Base-by-base conservation (phyloP, 2,329 filamentous ascomycete species). In the Fusarium sp. region DNA sequence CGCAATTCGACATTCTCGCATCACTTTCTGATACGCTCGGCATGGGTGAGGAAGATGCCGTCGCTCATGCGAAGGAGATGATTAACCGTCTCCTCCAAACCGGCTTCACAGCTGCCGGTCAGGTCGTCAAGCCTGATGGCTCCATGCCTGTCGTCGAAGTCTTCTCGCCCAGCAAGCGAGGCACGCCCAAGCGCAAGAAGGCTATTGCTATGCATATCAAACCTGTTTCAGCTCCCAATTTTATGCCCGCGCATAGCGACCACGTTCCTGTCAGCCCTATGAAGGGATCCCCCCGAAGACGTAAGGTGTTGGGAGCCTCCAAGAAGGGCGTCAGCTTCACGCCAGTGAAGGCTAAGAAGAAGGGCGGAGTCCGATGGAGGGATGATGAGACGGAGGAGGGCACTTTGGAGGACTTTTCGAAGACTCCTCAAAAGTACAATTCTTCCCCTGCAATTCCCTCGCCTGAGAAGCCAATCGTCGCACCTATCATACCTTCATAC, bases 71-170 rank as follows among this genome's bases (percentile, higher is more conserved):
- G 32, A 94, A 92, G 80, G 87, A 87, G 28, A 91, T 95, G 52
- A 91, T 99, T 57, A 88, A 90, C 66, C 92, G 93, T 67, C 89
- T 99, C 65, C 87, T 98, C 22, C 90, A 94, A 66, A 90, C 90
- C 7, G 96, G 95, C 64, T 92, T 91, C 48, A 88, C 90, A 32
- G 91, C 94, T 1, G 90, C 92, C 12, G 91, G 93, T 1, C 94
- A 97, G 77, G 90, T 98, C 32, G 93, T 99, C 81, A 98, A 97
- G 80, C 95, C 96, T 5, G 96, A 98, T 77, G 94, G 94, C 32
- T 85, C 86, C 15, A 82, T 89, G 64, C 85, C 87, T 8, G 87
- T 89, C 1, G 83, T 90, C 10, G 91, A 96, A 66, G 86, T 88
- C 41, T 92, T 94, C 74, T 90, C 93, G 12, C 93, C 94, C 6